phyloP scores from a whole-genome alignment of 2,329 filamentous ascomycete species.

The Thermochaetoides dissita region DNA sequence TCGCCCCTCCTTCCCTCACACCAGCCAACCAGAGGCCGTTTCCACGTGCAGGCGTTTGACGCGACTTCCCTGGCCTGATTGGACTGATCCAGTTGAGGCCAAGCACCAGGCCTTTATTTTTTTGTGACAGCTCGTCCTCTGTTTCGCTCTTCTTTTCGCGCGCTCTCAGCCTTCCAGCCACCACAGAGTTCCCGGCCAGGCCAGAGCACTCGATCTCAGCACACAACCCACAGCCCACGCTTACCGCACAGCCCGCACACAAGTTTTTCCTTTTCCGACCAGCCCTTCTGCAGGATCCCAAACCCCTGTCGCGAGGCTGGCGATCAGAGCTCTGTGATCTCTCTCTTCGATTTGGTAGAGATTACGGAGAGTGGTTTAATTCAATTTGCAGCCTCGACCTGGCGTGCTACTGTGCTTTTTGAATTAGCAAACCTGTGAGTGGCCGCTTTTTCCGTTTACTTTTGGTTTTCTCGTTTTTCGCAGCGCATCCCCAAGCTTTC shows the following conservation, averaged over 20 bases:
- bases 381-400: not conserved
- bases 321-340: conserved; percentile 16
- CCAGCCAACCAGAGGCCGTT: conserved; percentile 11
- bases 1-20: conserved; percentile 1
- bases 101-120: conserved; percentile 3
- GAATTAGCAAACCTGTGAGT: conserved; percentile 14
- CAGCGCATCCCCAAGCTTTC: too few species aligned
- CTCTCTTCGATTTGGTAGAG: not conserved
- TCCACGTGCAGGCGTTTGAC: not conserved
- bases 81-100: not conserved
- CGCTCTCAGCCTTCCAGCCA: conserved; percentile 6
- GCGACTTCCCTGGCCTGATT: too few species aligned
- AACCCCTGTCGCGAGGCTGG: conserved; percentile 17
- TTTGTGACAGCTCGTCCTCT: conserved; percentile 4
- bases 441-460: conserved; percentile 14
- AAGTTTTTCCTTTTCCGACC: conserved; percentile 14
- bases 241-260: not conserved
- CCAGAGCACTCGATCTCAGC: too few species aligned
- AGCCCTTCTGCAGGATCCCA: too few species aligned
- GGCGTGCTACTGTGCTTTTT: too few species aligned
- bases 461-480: conserved; percentile 20
- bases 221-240: not conserved
- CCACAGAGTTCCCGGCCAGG: not conserved
- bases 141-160: conserved; percentile 1
- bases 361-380: conserved; percentile 7